Conservation (phyloP, 2,329 filamentous ascomycete genomes). For the Claviceps quebecensis region DNA sequence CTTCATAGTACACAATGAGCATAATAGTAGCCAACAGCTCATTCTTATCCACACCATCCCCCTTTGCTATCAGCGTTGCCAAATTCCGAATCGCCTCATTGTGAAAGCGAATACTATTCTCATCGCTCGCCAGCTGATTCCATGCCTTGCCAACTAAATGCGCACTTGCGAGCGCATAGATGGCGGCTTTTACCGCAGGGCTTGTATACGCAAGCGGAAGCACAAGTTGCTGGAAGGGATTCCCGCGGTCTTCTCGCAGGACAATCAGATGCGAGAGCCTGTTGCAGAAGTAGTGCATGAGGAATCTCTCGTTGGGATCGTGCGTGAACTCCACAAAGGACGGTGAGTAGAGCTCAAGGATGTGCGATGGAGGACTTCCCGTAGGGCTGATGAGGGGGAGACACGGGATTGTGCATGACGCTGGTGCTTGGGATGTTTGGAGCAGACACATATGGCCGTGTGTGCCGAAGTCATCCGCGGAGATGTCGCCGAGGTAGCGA, state of each 20-base stretch:
- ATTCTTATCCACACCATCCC: conserved; percentile 34
- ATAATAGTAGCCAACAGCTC: conserved; percentile 48
- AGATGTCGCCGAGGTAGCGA: conserved; percentile 9
- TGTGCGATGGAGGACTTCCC: conserved; percentile 12
- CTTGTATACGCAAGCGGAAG: conserved; percentile 43
- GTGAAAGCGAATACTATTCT: conserved; percentile 46
- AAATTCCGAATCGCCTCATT: conserved; percentile 45
- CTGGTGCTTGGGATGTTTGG: not conserved
- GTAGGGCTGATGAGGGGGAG: conserved; percentile 14
- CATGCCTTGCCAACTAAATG: conserved; percentile 59
- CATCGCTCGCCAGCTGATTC: conserved; percentile 23
- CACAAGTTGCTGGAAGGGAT: conserved; percentile 49
- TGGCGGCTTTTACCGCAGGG: conserved; percentile 59
- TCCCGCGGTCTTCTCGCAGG: conserved; percentile 46
- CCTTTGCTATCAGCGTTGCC: conserved; percentile 40
- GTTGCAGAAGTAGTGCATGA: conserved; percentile 51
- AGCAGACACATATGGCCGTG: not conserved
- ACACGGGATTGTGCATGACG: conserved; percentile 10
- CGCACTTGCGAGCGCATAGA: conserved; percentile 71
- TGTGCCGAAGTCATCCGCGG: not conserved
- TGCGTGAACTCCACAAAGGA: conserved; percentile 43
- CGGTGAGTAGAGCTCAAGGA: conserved; percentile 37
- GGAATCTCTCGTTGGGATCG: conserved; percentile 36
- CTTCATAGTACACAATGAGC: conserved; percentile 49
- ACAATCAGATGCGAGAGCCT: conserved; percentile 52